These are phyloP conservation scores for Gelatoporia subvermispora DNA, from an alignment of 768 basidiomycete species.

Conservation along the genomic window DNA sequence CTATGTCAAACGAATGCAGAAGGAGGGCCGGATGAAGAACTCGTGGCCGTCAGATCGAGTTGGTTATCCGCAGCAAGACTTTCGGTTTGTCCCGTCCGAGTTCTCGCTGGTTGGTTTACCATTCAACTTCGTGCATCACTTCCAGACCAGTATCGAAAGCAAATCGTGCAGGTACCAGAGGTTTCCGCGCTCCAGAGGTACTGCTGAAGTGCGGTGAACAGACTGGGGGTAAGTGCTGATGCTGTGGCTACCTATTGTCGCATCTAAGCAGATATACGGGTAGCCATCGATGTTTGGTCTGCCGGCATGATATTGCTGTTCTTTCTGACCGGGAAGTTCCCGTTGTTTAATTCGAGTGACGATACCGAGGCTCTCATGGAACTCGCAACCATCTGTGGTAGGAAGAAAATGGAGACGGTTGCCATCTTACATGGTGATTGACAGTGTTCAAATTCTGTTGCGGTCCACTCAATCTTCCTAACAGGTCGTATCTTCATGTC, in stretches of 20 bases:
- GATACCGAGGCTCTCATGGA: constrained; percentile 96
- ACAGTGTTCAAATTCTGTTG: neutral
- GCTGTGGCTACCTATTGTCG: neutral
- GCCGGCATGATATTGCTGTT: constrained; percentile 89
- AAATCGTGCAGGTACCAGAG: constrained; percentile 93
- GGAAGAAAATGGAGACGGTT: constrained; percentile 73
- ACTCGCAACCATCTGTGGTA: constrained; percentile 82
- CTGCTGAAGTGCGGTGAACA: constrained; percentile 92
- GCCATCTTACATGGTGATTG: constrained; percentile 81
- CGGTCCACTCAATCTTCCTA: neutral
- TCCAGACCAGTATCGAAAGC: constrained; percentile 79
- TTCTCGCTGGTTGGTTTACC: neutral
- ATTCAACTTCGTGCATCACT: constrained; percentile 8
- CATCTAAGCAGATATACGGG: neutral
- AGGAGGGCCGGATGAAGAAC: constrained; percentile 53
- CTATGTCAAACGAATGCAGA: constrained; percentile 52
- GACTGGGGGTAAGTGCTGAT: constrained; percentile 63
- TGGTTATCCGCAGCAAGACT: constrained; percentile 74
- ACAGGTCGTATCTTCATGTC: constrained; percentile 84
- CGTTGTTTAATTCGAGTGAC: constrained; percentile 89
- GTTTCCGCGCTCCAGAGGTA: constrained; percentile 96
- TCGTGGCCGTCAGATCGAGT: constrained; percentile 58
- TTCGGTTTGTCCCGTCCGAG: constrained; percentile 40
- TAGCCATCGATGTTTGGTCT: constrained; percentile 97
- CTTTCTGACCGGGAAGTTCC: constrained; percentile 90